Evolutionary conservation across 805 yeast species (phyloP).

Genomic region (Candida sphagnicola): DNA sequence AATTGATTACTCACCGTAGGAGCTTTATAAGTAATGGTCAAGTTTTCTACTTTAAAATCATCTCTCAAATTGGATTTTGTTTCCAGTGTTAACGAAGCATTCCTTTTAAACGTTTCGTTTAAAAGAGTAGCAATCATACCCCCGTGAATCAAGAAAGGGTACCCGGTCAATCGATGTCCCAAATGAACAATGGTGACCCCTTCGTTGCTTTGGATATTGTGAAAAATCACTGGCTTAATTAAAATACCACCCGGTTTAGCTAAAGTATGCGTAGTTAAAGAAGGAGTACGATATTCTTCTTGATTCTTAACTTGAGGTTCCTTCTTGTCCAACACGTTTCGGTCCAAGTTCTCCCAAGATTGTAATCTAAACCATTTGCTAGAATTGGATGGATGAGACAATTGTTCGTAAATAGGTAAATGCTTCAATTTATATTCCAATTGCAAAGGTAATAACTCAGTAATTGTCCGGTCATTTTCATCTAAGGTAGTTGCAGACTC

Average conservation of each 20-base stretch:
- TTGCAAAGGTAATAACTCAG: slow-evolving; percentile 25
- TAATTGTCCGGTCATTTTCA: slow-evolving; percentile 10
- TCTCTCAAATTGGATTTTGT: slow-evolving; percentile 35
- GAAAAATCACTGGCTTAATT: slow-evolving; percentile 66
- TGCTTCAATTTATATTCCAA: slow-evolving; percentile 47
- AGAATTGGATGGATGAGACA: slow-evolving; percentile 43
- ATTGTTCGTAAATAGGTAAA: slow-evolving; percentile 48
- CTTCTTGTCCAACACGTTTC: slow-evolving; percentile 29
- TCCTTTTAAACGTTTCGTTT: slow-evolving; percentile 68
- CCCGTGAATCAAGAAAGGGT: slow-evolving; percentile 85
- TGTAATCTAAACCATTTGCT: slow-evolving; percentile 42
- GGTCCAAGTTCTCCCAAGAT: slow-evolving; percentile 42
- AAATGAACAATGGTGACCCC: slow-evolving; percentile 67
- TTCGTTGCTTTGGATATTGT: slow-evolving; percentile 51
- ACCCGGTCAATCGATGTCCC: slow-evolving; percentile 79
- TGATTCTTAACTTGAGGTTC: slow-evolving; percentile 10
- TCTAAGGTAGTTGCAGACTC: slow-evolving; percentile 18
- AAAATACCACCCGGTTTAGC: slow-evolving; percentile 76
- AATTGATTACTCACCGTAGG: slow-evolving; percentile 83
- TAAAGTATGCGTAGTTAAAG: slow-evolving; percentile 43
- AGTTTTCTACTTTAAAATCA: slow-evolving; percentile 44
- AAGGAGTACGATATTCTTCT: slow-evolving; percentile 14
- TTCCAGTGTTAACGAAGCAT: slow-evolving; percentile 38
- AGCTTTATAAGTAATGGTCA: slow-evolving; percentile 52
- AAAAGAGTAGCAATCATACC: slow-evolving; percentile 79